A percentile compares a stretch with the other conserved stretches of the same genome.
Conservation (phyloP, 1,284 basidiomycete genomes). For the Mrakiaceae sp. region DNA sequence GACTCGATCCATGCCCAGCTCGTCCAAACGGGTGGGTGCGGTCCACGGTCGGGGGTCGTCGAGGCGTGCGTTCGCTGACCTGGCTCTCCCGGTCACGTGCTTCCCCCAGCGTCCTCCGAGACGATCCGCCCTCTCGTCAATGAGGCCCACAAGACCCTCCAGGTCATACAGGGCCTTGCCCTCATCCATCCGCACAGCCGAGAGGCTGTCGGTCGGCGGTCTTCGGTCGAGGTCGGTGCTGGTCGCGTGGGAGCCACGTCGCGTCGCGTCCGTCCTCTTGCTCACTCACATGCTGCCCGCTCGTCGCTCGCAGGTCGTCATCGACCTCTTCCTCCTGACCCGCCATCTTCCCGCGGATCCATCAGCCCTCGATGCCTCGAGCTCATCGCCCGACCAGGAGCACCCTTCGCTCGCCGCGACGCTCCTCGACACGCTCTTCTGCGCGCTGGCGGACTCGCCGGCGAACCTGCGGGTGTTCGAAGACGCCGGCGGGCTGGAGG, state of each 20-base stretch:
- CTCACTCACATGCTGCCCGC: background rate
- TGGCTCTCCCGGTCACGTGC: background rate
- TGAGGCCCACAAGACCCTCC: conserved; percentile 3
- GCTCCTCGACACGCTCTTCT: conserved; percentile 67
- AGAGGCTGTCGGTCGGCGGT: conserved; percentile 3
- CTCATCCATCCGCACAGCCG: conserved; percentile 4
- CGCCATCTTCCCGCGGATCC: conserved; percentile 2
- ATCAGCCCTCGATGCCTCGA: background rate
- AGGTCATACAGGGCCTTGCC: conserved; percentile 10
- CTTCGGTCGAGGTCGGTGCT: conserved; percentile 9
- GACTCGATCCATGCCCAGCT: conserved; percentile 7
- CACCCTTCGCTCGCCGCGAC: conserved; percentile 43
- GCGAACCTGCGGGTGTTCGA: conserved; percentile 63
- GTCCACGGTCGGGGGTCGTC: background rate
- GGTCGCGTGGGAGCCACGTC: background rate
- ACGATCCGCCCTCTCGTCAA: background rate
- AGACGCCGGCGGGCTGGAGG: conserved; percentile 57
- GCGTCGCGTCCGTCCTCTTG: no score
- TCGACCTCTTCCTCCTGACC: conserved; percentile 12
- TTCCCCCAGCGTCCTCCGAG: background rate
- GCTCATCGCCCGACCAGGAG: background rate
- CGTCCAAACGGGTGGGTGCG: conserved; percentile 2
- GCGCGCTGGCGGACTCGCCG: conserved; percentile 69
- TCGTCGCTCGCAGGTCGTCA: conserved; percentile 2
- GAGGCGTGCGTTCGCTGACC: no score